Conservation (phyloP, 2,329 filamentous ascomycete species). For the Tolypocladium nubicola region DNA sequence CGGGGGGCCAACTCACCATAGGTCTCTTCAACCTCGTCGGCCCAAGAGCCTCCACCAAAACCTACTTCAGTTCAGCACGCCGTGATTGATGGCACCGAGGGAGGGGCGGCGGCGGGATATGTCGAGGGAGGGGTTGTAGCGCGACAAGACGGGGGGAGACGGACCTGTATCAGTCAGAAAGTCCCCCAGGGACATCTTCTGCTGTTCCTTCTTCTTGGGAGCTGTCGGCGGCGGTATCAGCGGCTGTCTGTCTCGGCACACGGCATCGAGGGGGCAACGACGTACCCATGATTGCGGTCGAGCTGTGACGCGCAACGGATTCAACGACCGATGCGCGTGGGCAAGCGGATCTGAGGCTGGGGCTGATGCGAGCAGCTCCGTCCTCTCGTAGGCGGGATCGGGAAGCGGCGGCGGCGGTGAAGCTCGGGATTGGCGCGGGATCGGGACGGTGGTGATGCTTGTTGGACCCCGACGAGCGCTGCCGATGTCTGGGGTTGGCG, state of each 20-base stretch:
- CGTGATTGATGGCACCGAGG: conserved; percentile 5
- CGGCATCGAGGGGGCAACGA: conserved; percentile 3
- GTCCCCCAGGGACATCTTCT: conserved; percentile 96
- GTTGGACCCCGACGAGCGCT: conserved; percentile 26
- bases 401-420: neutral
- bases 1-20: conserved; percentile 47
- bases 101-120: conserved; percentile 7
- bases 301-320: conserved; percentile 35
- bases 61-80: conserved; percentile 23
- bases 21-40: conserved; percentile 94
- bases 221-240: conserved; percentile 38
- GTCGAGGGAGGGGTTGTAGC: conserved; percentile 11
- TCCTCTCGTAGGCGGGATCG: neutral
- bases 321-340: conserved; percentile 28
- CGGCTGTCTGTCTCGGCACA: conserved; percentile 2
- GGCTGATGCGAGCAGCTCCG: neutral
- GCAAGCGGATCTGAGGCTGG: neutral
- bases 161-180: conserved; percentile 89
- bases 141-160: conserved; percentile 23
- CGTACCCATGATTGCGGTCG: conserved; percentile 53
- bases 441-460: conserved; percentile 11
- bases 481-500: conserved; percentile 30
- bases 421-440: conserved; percentile 9
- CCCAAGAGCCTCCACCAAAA: conserved; percentile 72
- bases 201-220: conserved; percentile 84